phyloP scores from a whole-genome alignment of 2,329 filamentous ascomycete species.

The Orbilia ellipsospora region DNA sequence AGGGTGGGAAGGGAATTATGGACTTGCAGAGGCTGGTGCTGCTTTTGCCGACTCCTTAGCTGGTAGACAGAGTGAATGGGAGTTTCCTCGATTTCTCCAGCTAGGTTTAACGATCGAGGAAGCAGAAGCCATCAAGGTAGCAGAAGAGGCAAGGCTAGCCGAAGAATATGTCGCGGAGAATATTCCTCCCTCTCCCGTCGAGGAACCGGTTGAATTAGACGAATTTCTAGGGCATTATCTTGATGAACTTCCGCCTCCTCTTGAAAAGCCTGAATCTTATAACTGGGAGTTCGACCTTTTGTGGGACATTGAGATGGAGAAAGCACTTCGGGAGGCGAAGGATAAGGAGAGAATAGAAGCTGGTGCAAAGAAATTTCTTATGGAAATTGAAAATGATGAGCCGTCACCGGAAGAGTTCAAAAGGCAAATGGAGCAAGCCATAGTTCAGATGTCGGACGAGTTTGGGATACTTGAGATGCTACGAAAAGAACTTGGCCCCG shows the following conservation, averaged over 20 bases:
- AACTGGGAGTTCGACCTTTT: neutral
- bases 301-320: neutral
- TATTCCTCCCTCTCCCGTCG: neutral
- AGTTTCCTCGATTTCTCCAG: too few relatives aligned
- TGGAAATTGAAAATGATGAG: neutral
- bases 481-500: too few relatives aligned
- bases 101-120: too few relatives aligned
- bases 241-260: neutral
- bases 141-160: neutral
- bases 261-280: neutral
- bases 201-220: neutral
- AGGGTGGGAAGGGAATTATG: too few relatives aligned
- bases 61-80: too few relatives aligned
- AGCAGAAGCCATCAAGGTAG: too few relatives aligned
- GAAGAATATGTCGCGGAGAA: neutral
- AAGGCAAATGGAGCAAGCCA: too few relatives aligned
- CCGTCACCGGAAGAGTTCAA: too few relatives aligned
- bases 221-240: conserved; percentile 10
- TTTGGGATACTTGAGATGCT: too few relatives aligned
- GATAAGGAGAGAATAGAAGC: neutral
- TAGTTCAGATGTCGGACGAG: too few relatives aligned
- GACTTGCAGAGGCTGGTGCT: too few relatives aligned
- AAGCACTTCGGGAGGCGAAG: neutral
- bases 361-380: neutral
- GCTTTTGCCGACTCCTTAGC: too few relatives aligned